These are phyloP conservation scores for Kalmusia sp. DNA, from an alignment of 2,329 filamentous ascomycete species.

Conservation along the genomic window DNA sequence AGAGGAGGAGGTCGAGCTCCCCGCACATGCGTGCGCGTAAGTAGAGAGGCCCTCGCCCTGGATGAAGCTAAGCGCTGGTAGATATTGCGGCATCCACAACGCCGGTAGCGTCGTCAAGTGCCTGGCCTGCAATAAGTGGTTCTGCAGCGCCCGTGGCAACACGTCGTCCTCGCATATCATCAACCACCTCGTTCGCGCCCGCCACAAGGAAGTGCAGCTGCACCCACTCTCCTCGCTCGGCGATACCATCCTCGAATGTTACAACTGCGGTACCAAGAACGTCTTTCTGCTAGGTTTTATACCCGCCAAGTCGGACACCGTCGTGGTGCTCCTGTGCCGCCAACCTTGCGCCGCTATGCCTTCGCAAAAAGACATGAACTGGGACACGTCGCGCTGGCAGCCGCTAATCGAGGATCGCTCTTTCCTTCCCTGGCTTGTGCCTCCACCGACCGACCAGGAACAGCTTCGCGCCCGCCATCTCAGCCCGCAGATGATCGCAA, in stretches of 20 bases:
- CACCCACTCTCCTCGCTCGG: conserved; percentile 92
- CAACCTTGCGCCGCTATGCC: conserved; percentile 95
- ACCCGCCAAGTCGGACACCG: conserved; percentile 96
- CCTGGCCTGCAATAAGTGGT: conserved; percentile 96
- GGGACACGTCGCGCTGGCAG: conserved; percentile 98
- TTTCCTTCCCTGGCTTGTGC: conserved; percentile 92
- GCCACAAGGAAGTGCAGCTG: conserved; percentile 98
- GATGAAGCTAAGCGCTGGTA: conserved; percentile 44
- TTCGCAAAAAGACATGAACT: conserved; percentile 99
- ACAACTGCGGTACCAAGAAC: conserved; percentile 99
- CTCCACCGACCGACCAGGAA: conserved; percentile 87
- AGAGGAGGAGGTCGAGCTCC: conserved; percentile 85
- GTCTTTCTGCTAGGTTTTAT: conserved; percentile 98
- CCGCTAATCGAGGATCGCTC: conserved; percentile 96
- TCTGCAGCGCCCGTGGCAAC: conserved; percentile 96
- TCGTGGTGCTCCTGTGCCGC: conserved; percentile 94
- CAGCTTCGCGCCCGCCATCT: conserved; percentile 94
- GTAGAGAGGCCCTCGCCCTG: conserved; percentile 7
- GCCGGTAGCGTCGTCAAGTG: conserved; percentile 96
- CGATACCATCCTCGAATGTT: conserved; percentile 96
- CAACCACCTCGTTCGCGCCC: conserved; percentile 94
- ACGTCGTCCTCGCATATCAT: conserved; percentile 97
- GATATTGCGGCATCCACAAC: conserved; percentile 97
- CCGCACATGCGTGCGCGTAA: conserved; percentile 93
- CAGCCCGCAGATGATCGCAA: conserved; percentile 92